A percentile compares a stretch with the other conserved stretches of the same genome.
These are phyloP conservation scores for Corylus avellana DNA, from an alignment of 306 rosid genomes.

Conservation along the genomic window DNA sequence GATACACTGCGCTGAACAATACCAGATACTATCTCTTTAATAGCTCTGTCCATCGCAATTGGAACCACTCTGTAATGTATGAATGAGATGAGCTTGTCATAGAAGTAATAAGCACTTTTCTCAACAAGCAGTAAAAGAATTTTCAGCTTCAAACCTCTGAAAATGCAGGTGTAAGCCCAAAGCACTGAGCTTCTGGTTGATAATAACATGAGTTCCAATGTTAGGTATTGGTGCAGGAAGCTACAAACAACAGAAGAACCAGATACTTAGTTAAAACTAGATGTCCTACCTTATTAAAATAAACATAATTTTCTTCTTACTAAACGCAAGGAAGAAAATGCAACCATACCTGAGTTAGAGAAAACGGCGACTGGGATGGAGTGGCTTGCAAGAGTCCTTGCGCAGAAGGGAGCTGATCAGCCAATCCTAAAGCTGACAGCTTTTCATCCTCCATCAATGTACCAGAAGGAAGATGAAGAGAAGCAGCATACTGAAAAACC, in stretches of 20 bases:
- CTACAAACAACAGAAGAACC: constrained; percentile 40
- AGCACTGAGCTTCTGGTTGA: constrained; percentile 74
- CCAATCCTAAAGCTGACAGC: constrained; percentile 58
- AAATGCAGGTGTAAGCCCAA: constrained; percentile 81
- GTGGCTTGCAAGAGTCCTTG: constrained; percentile 79
- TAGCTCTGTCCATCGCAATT: constrained; percentile 93
- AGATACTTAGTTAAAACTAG: constrained; percentile 12
- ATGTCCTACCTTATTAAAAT: not conserved
- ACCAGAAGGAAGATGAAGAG: constrained; percentile 77
- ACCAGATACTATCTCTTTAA: constrained; percentile 79
- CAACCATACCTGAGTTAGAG: constrained; percentile 64
- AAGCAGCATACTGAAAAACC: constrained; percentile 63
- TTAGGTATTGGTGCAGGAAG: constrained; percentile 76
- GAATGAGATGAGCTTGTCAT: constrained; percentile 22
- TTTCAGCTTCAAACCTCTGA: constrained; percentile 67
- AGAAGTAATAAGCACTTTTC: constrained; percentile 6
- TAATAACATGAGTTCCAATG: constrained; percentile 78
- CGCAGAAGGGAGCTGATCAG: constrained; percentile 86
- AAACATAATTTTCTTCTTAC: not conserved
- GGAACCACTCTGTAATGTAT: constrained; percentile 68
- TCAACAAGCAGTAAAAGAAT: constrained; percentile 18
- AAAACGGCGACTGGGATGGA: constrained; percentile 62
- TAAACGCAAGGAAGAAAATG: not conserved
- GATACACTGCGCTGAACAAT: constrained; percentile 98
- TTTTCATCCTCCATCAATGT: constrained; percentile 86